A percentile compares a stretch with the other conserved stretches of the same genome.
Evolutionary conservation across 2,329 filamentous ascomycete genomes (phyloP).

Genomic region (Claviceps fusiformis): DNA sequence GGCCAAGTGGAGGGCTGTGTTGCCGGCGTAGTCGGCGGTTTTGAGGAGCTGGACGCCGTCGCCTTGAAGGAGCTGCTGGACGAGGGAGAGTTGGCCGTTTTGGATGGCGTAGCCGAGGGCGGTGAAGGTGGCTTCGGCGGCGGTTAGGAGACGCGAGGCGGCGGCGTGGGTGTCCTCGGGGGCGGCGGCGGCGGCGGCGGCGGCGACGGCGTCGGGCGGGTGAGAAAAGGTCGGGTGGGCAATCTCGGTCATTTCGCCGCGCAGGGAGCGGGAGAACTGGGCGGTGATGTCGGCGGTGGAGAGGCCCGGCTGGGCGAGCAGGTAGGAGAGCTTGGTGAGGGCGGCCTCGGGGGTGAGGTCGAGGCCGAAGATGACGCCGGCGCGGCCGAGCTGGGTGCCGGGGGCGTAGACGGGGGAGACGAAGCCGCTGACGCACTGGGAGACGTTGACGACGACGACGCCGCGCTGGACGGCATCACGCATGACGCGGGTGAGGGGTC

Average conservation of each 20-base stretch:
- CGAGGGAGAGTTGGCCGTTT: conserved; percentile 51
- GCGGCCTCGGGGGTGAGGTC: conserved; percentile 86
- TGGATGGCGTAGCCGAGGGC: conserved; percentile 70
- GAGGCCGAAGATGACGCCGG: conserved; percentile 78
- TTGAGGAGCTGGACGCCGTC: conserved; percentile 56
- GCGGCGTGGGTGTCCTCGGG: conserved; percentile 22
- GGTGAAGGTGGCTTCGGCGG: conserved; percentile 53
- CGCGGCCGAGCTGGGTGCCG: conserved; percentile 62
- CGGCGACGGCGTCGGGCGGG: conserved; percentile 41
- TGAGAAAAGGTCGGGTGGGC: conserved; percentile 63
- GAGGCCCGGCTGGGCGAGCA: conserved; percentile 56
- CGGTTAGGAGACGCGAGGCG: conserved; percentile 26
- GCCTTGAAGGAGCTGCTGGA: conserved; percentile 52
- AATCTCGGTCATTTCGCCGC: conserved; percentile 75
- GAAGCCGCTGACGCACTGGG: conserved; percentile 70
- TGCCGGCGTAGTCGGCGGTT: conserved; percentile 67
- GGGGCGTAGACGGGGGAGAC: conserved; percentile 69
- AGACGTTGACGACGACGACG: conserved; percentile 80
- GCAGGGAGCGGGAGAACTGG: conserved; percentile 60
- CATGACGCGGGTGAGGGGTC: conserved; percentile 65
- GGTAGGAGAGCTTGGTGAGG: conserved; percentile 78
- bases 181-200: conserved; percentile 16
- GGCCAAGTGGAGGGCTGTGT: conserved; percentile 51
- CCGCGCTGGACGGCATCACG: conserved; percentile 64
- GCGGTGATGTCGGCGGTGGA: conserved; percentile 50